These are phyloP conservation scores for Glycine tomentella DNA, from an alignment of 306 rosid species.

Conservation along the genomic window DNA sequence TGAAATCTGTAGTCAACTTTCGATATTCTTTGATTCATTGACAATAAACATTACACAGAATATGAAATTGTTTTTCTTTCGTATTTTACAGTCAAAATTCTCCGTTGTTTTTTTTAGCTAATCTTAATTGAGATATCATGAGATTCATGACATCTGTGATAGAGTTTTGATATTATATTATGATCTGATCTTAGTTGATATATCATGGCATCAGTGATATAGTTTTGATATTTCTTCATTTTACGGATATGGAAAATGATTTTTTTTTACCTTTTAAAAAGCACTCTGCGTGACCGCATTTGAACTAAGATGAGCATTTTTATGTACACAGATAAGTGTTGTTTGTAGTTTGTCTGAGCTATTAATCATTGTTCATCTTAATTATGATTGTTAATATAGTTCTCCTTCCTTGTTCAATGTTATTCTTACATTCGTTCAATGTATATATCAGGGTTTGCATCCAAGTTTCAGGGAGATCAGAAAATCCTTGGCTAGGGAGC, in stretches of 20 bases:
- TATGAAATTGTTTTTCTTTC: neutral
- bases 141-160: neutral
- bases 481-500: slow-evolving; percentile 87
- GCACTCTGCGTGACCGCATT: neutral
- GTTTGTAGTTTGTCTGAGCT: neutral
- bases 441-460: slow-evolving; percentile 68
- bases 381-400: neutral
- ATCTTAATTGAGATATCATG: neutral
- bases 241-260: neutral
- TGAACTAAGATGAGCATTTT: neutral
- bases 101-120: neutral
- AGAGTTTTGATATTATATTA: neutral
- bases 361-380: neutral
- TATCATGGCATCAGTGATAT: neutral
- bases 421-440: neutral
- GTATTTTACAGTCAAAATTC: neutral
- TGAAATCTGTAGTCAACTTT: neutral
- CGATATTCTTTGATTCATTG: neutral
- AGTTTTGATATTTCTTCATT: neutral
- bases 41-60: neutral
- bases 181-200: neutral
- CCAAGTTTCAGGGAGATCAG: slow-evolving; percentile 73
- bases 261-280: neutral
- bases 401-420: neutral
- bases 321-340: neutral